Evolutionary conservation across 768 basidiomycete species (phyloP).

Genomic region (Boletus sp.): DNA sequence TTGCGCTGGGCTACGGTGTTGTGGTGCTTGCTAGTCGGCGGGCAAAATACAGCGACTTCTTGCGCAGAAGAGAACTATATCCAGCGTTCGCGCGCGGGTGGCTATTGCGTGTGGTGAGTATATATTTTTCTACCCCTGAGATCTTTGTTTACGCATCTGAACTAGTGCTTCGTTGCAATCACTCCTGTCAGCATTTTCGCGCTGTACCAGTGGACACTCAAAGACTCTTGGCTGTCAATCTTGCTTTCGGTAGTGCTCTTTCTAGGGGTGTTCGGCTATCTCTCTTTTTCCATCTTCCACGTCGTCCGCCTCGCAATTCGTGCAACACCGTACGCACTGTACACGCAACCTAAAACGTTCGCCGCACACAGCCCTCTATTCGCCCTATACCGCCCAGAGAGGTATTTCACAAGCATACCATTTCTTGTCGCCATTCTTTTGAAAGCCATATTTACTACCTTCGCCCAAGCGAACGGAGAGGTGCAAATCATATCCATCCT

Average conservation of each 20-base stretch:
- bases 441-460: slow-evolving; percentile 71
- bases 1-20: slow-evolving; percentile 53
- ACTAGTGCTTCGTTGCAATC: slow-evolving; percentile 59
- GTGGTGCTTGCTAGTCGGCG: slow-evolving; percentile 28
- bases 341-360: slow-evolving; percentile 37
- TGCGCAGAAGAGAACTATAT: slow-evolving; percentile 36
- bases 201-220: slow-evolving; percentile 88
- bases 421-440: slow-evolving; percentile 58
- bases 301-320: slow-evolving; percentile 48
- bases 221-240: slow-evolving; percentile 84
- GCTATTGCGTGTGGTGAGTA: slow-evolving; percentile 64
- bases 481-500: slow-evolving; percentile 70
- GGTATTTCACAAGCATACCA: slow-evolving; percentile 66
- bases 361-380: slow-evolving; percentile 56
- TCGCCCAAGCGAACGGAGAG: slow-evolving; percentile 57
- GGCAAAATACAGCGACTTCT: slow-evolving; percentile 17
- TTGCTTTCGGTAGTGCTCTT: slow-evolving; percentile 75
- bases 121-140: background rate
- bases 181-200: slow-evolving; percentile 74
- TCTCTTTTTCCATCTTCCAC: slow-evolving; percentile 50
- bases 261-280: slow-evolving; percentile 46
- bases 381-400: slow-evolving; percentile 61
- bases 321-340: slow-evolving; percentile 38
- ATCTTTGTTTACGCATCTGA: background rate
- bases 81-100: slow-evolving; percentile 53